Evolutionary conservation across 306 rosid genomes (phyloP), one percentile per base, ranked within the genome.

Genomic region (Calophaca sinica): DNA sequence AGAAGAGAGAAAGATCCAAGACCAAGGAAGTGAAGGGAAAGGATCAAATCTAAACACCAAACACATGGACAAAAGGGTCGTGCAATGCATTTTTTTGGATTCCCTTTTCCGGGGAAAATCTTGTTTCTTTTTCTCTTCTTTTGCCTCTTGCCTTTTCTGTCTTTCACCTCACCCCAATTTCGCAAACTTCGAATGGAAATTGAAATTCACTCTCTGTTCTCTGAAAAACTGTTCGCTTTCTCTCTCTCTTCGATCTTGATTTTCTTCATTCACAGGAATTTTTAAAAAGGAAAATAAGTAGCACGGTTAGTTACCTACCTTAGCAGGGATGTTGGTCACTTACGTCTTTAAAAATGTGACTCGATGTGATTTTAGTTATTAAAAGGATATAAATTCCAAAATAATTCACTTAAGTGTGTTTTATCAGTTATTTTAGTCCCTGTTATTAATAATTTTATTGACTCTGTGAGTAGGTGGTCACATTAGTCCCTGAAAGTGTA

Each of bases 21-120:
- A 62, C 4, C 35, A 72, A 41, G 44, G 29, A 13, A 29, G 49
- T 58, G 73, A 62, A 60, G 36, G 36, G 36, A 32, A 51, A 51
- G 50, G 62, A 69, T 28, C 73, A 63, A 81, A 81, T 83, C 77
- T 71, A 70, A 80, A 80, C 72, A 69, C 9, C 58, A 53, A 74
- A 52, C 48, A 74, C 46, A 10, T 20, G 33, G 46, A 61, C 62
- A 38, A 42, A 65, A 51, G 36, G 74, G 39, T 41, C 9, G 15
- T 42, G 58, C 58, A 35, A 66, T 62, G 80, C 67, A 71, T 9
- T 58, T 65, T 44, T 54, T 12, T 13, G 9, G 26, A 33, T 77
- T 32, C n/a, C 53, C 66, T 75, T 81, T 75, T 55, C 50, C 46
- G 38, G 71, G 71, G 67, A 29, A 74, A 80, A 73, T 9, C 3